Evolutionary conservation across 305 asterid species (phyloP).

Genomic region (Fraxinus albicans): DNA sequence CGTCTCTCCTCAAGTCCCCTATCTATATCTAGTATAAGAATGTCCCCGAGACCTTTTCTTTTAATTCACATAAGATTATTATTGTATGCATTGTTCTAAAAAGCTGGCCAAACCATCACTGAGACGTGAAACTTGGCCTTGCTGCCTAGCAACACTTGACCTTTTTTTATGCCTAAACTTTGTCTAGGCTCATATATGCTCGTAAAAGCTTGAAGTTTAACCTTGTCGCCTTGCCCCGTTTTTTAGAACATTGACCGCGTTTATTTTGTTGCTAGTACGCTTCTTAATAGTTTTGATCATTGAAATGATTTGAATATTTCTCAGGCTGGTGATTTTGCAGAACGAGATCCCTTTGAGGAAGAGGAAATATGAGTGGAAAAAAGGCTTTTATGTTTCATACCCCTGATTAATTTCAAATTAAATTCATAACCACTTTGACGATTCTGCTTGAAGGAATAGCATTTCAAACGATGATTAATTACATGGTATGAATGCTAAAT

Average conservation of each 20-base stretch:
- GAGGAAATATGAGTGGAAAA: conserved; percentile 59
- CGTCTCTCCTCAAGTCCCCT: not conserved
- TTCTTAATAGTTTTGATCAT: not conserved
- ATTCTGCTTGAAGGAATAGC: not conserved
- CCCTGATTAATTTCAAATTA: not conserved
- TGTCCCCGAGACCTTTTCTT: not conserved
- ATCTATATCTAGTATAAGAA: not conserved
- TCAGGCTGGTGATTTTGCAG: conserved; percentile 94
- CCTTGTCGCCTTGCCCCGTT: not conserved
- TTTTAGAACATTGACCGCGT: not conserved
- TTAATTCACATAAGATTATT: not conserved
- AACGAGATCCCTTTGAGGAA: conserved; percentile 86
- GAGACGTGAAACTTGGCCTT: not conserved
- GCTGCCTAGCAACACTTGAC: not conserved
- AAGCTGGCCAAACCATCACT: not conserved
- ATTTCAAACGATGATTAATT: not conserved
- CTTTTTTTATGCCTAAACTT: not conserved
- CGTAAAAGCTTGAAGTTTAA: not conserved
- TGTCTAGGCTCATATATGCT: not conserved
- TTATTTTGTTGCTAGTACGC: not conserved
- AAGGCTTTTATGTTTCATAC: not conserved
- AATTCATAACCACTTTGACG: not conserved
- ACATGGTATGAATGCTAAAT: not conserved
- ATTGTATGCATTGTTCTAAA: not conserved
- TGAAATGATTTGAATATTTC: not conserved